Evolutionary conservation across 805 yeast genomes (phyloP), one percentile per base, ranked within the genome.

Genomic region (Ogataea ganodermae): DNA sequence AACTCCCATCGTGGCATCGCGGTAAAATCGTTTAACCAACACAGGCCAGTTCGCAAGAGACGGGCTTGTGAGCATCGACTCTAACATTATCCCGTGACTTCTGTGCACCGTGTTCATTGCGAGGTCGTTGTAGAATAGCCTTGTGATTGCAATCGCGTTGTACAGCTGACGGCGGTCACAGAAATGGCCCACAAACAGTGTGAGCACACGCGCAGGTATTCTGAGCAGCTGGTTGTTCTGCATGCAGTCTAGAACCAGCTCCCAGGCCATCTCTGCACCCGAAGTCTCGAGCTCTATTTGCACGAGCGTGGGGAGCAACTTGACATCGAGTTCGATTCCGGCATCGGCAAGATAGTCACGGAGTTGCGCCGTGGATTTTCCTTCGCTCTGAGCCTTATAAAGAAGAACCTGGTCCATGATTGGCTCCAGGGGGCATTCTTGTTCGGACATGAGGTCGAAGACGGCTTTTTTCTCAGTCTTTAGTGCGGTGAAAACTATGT

Each of bases 131-230:
- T 44, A 38, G 33, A 58, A 56, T 5, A 35, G 49, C 31, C 58
- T 55, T n/a, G 58, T 47, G 16, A 51, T 49, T 6, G 60, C 65
- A 27, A 60, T 44, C 13, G 56, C 57, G 42, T 53, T 51, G 48
- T 60, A 50, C 5, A 53, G 45, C 35, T 60, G 52, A 14, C 42
- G 42, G 18, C 35, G 35, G n/a, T 23, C 13, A 4, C 46, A 31
- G 31, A 60, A 59, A 32, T 57, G 50, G 2, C 46, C 44, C 16
- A 58, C 59, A 22, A 58, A 50, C 4, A 22, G 26, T 9, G 47
- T 42, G 7, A 51, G 28, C 10, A 53, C 38, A 3, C 35, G 28
- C 22, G 46, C 49, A 23, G 40, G 50, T 26, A 42, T 50, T 28
- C 31, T 35, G 22, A 13, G 40, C 7, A 33, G n/a, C 1, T 38